These are phyloP conservation scores for Schizophyllum amplum DNA, from an alignment of 1,284 basidiomycete species.

Conservation along the genomic window DNA sequence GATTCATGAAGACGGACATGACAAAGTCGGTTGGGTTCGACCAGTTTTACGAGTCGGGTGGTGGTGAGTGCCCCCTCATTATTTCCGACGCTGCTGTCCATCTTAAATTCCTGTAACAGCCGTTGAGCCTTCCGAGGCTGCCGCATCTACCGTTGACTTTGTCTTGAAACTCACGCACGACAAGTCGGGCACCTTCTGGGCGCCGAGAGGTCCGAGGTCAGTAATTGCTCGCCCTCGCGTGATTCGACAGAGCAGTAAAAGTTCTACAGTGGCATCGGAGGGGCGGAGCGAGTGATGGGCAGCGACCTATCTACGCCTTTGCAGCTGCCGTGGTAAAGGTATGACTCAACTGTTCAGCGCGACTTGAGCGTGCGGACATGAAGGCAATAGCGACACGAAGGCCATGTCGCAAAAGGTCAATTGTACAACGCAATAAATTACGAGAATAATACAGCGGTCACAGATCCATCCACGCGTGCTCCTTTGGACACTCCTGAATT, in stretches of 20 bases:
- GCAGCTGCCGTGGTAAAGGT: conserved; percentile 28
- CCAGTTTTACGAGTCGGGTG: conserved; percentile 33
- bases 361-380: no score
- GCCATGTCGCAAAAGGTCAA: no score
- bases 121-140: conserved; percentile 33
- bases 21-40: conserved; percentile 37
- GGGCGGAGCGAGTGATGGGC: conserved; percentile 35
- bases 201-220: conserved; percentile 32
- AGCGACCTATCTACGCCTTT: conserved; percentile 31
- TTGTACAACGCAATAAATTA: no score
- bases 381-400: no score
- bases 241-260: no score
- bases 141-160: conserved; percentile 30
- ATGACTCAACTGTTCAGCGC: no score
- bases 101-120: conserved; percentile 18
- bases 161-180: conserved; percentile 24
- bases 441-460: no score
- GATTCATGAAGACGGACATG: conserved; percentile 34
- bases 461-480: no score
- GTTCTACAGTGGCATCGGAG: conserved; percentile 30
- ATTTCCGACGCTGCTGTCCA: neutral
- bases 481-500: no score
- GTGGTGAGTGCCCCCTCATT: conserved; percentile 21
- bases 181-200: conserved; percentile 37
- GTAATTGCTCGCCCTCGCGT: no score